Evolutionary conservation across 1,284 basidiomycete species (phyloP).

Genomic region (Inonotus obliquus): DNA sequence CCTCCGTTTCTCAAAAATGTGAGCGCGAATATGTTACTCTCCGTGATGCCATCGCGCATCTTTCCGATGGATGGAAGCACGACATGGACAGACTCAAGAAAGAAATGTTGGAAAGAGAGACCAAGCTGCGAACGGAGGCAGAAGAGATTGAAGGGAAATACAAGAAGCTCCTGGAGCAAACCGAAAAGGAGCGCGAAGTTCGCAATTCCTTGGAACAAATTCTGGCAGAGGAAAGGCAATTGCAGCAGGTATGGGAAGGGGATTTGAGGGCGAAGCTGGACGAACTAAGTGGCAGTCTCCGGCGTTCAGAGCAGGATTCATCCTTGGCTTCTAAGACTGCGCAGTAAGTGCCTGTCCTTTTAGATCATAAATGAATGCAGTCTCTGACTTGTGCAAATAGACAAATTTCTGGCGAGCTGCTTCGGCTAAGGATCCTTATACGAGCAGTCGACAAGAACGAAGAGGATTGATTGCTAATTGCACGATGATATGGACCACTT

Average conservation of each 20-base stretch:
- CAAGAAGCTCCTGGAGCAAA: slow-evolving; percentile 51
- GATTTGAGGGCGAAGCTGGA: slow-evolving; percentile 25
- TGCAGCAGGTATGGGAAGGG: slow-evolving; percentile 43
- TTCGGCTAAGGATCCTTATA: slow-evolving; percentile 65
- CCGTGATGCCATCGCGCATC: slow-evolving; percentile 64
- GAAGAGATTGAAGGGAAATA: slow-evolving; percentile 66
- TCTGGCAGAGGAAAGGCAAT: slow-evolving; percentile 33
- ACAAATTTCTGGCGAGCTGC: slow-evolving; percentile 53
- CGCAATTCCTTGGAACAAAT: slow-evolving; percentile 36
- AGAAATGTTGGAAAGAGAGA: slow-evolving; percentile 69
- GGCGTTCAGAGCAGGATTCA: slow-evolving; percentile 48
- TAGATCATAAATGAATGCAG: not conserved
- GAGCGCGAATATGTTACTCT: slow-evolving; percentile 76
- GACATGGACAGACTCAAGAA: slow-evolving; percentile 61
- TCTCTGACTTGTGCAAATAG: slow-evolving; percentile 30
- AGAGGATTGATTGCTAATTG: not conserved
- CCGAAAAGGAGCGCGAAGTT: slow-evolving; percentile 43
- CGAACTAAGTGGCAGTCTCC: slow-evolving; percentile 47
- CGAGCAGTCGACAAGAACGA: slow-evolving; percentile 30
- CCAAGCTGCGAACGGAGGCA: slow-evolving; percentile 56
- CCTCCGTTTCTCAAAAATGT: slow-evolving; percentile 68
- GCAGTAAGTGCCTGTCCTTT: slow-evolving; percentile 39
- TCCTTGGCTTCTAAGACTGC: slow-evolving; percentile 55
- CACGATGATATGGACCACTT: not conserved
- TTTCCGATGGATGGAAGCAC: slow-evolving; percentile 63